Evolutionary conservation across 176 grass and related monocot genomes (phyloP), one percentile per base, ranked within the genome.

Genomic region (Carex myosuroides): DNA sequence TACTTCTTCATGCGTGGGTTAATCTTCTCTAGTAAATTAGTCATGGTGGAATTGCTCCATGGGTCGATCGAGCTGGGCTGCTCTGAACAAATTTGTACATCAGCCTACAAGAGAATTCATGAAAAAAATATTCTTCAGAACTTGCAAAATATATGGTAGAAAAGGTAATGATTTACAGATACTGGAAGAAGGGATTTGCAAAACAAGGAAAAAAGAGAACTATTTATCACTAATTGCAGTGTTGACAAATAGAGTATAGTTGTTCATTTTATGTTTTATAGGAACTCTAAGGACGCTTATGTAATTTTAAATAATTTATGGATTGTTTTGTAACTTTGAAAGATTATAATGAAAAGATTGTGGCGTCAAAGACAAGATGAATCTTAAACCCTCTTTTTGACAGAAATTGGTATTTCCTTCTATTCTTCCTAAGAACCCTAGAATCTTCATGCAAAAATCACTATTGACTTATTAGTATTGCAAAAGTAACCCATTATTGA

Each of bases 11-110:
- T 82, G 42, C 35, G 26, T 68, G 46, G 24, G 60, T 81, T 85
- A 81, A 95, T 80, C 64, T 60, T 94, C 81, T 84, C n/a, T 26
- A 99, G 71, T 81, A 94, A 86, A 85, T 54, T 79, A 70, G 76
- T 85, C 64, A 72, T 85, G 39, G 85, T 93, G 85, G 88, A 87
- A 10, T 59, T 13, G 6, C 91, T 93, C 96, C 96, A 99, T 71
- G 96, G 96, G 83, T 99, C 70, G 9, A 88, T 22, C 46, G 87
- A 81, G 82, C 8, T 85, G 72, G 60, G 80, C 73, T 90, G 83
- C 86, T 84, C 91, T 84, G 67, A 60, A 82, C 69, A 60, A 52
- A 76, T 91, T 37, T 79, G 68, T 56, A 65, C 21, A 46, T 86
- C 81, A 41, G 46, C 37, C 91, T 98, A 64, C 76, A 84, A 84